Evolutionary conservation across 2,329 filamentous ascomycete species (phyloP).

Genomic region (Sphaerulina populicola): DNA sequence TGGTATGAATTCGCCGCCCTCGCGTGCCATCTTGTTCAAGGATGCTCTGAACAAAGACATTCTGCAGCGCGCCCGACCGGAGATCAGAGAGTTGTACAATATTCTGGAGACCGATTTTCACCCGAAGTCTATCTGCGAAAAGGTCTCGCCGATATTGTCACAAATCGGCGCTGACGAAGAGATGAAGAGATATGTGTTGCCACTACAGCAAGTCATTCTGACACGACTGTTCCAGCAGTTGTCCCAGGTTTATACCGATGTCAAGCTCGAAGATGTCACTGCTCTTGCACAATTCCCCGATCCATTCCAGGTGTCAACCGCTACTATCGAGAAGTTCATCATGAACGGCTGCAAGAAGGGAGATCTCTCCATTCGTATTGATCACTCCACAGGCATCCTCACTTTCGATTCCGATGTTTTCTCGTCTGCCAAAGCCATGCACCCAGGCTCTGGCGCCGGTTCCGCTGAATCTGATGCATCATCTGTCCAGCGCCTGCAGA

Average conservation of each 20-base stretch:
- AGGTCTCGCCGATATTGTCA: constrained; percentile 90
- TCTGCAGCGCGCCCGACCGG: constrained; percentile 80
- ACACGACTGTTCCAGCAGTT: constrained; percentile 98
- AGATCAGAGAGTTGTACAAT: constrained; percentile 96
- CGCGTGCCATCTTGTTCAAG: constrained; percentile 83
- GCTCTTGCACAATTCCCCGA: constrained; percentile 92
- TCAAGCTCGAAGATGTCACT: constrained; percentile 88
- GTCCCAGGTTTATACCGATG: constrained; percentile 97
- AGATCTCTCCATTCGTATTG: constrained; percentile 88
- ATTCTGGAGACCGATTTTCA: constrained; percentile 99
- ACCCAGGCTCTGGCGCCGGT: constrained; percentile 72
- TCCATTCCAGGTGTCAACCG: constrained; percentile 82
- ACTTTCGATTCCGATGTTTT: constrained; percentile 98
- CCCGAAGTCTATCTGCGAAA: constrained; percentile 95
- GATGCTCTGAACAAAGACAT: constrained; percentile 93
- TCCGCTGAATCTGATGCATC: constrained; percentile 79
- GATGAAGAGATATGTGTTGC: constrained; percentile 94
- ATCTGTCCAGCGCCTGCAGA: constrained; percentile 89
- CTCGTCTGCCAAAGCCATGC: constrained; percentile 86
- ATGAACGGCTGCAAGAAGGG: constrained; percentile 99
- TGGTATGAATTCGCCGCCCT: constrained; percentile 83
- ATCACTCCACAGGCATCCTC: constrained; percentile 87
- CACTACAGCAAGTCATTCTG: constrained; percentile 95
- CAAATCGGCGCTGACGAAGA: constrained; percentile 90
- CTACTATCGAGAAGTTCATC: constrained; percentile 98